These are phyloP conservation scores for Protomyces gravidus DNA, from an alignment of 1,139 yeast genomes.

Conservation along the genomic window DNA sequence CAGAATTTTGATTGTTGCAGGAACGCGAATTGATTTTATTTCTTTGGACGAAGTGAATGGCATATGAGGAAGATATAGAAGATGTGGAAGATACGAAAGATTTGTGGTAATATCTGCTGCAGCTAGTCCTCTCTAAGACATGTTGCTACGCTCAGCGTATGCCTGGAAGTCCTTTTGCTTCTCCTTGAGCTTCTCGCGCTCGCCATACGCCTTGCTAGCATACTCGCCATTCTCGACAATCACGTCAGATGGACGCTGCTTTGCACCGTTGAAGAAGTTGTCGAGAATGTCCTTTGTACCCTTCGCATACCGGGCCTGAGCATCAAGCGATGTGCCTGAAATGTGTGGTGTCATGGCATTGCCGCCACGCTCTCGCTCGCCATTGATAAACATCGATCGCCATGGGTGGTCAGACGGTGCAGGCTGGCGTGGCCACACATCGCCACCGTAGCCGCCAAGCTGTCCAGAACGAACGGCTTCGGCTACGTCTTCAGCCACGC, in stretches of 20 bases:
- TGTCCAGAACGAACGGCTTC: conserved; percentile 68
- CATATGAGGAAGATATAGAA: too few relatives aligned
- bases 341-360: conserved; percentile 85
- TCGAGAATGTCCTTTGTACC: conserved; percentile 65
- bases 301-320: conserved; percentile 66
- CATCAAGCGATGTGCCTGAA: conserved; percentile 75
- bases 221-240: conserved; percentile 69
- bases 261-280: conserved; percentile 57
- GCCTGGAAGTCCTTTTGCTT: conserved; percentile 19
- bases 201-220: conserved; percentile 68
- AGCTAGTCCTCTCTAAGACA: conserved; percentile 9
- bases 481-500: conserved; percentile 68
- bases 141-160: conserved; percentile 19
- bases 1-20: too few relatives aligned
- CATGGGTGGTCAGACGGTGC: conserved; percentile 74
- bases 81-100: too few relatives aligned
- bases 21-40: too few relatives aligned
- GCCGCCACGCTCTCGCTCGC: conserved; percentile 63
- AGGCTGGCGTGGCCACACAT: conserved; percentile 79
- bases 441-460: conserved; percentile 76
- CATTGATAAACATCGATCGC: conserved; percentile 51
- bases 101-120: background rate
- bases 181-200: conserved; percentile 28
- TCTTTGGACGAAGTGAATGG: too few relatives aligned
- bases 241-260: conserved; percentile 69